Conservation (phyloP, 169 alveolate genomes). For the Plasmodium gonderi region DNA sequence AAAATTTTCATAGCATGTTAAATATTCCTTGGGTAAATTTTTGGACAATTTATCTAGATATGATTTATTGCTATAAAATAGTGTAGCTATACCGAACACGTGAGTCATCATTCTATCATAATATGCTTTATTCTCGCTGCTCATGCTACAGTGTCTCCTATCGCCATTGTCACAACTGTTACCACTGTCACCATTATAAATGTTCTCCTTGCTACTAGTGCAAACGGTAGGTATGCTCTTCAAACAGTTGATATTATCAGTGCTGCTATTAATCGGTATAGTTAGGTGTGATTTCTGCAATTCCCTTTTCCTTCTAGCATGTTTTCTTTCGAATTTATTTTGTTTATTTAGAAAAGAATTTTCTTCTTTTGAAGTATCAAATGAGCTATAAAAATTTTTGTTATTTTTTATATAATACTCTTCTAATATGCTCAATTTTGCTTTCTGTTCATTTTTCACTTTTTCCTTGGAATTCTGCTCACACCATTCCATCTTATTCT, state of each 20-base stretch:
- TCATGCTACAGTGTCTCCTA: no score
- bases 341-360: background rate
- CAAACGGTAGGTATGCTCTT: background rate
- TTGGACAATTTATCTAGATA: background rate
- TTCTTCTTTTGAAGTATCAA: background rate
- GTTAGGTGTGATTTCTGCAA: background rate
- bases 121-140: background rate
- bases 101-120: constrained; percentile 1
- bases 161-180: no score
- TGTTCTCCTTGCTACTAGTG: background rate
- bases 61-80: background rate
- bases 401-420: background rate
- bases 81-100: background rate
- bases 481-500: background rate
- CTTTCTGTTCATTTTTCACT: no score
- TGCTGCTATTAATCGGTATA: background rate
- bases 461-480: background rate
- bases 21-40: background rate
- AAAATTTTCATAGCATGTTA: background rate
- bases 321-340: background rate
- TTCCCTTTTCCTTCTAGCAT: background rate
- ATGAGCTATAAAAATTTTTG: background rate
- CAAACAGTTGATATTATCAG: background rate
- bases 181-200: no score
- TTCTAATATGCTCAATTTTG: background rate